Percentiles rank a stretch among this genome's conserved stretches.
Evolutionary conservation across 352 stramenopile genomes (phyloP).

Genomic region (Pythium insidiosum): DNA sequence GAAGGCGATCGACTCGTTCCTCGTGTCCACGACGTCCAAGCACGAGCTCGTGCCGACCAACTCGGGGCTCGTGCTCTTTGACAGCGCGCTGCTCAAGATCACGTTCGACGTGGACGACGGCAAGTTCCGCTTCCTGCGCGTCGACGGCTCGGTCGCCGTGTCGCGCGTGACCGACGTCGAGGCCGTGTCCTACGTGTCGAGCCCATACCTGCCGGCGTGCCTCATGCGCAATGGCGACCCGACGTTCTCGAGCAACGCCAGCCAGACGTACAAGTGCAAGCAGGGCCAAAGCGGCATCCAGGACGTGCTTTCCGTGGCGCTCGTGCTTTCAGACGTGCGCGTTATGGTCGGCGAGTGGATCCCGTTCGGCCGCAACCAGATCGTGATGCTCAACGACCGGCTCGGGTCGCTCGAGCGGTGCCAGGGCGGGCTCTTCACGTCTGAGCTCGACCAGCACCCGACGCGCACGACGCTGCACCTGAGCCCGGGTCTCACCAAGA

Average conservation of each 20-base stretch:
- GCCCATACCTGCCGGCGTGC: constrained; percentile 94
- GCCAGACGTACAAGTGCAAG: constrained; percentile 82
- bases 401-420: constrained; percentile 93
- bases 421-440: constrained; percentile 96
- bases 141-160: constrained; percentile 81
- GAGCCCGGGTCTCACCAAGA: constrained; percentile 89
- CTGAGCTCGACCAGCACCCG: constrained; percentile 84
- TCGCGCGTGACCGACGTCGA: constrained; percentile 95
- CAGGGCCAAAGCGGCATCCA: constrained; percentile 82
- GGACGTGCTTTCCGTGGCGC: constrained; percentile 93
- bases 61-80: constrained; percentile 87
- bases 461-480: constrained; percentile 76
- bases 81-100: constrained; percentile 88
- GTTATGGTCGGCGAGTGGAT: constrained; percentile 98
- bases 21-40: constrained; percentile 19
- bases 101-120: constrained; percentile 86
- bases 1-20: constrained; percentile 50
- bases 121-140: constrained; percentile 83
- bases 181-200: constrained; percentile 96
- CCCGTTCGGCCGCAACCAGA: constrained; percentile 96
- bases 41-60: constrained; percentile 31
- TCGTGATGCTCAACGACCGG: constrained; percentile 96
- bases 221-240: constrained; percentile 90
- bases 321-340: constrained; percentile 94
- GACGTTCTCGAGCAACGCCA: constrained; percentile 92